Base-by-base conservation (phyloP, 2,329 filamentous ascomycete species). In the Verticillium alfalfae region DNA sequence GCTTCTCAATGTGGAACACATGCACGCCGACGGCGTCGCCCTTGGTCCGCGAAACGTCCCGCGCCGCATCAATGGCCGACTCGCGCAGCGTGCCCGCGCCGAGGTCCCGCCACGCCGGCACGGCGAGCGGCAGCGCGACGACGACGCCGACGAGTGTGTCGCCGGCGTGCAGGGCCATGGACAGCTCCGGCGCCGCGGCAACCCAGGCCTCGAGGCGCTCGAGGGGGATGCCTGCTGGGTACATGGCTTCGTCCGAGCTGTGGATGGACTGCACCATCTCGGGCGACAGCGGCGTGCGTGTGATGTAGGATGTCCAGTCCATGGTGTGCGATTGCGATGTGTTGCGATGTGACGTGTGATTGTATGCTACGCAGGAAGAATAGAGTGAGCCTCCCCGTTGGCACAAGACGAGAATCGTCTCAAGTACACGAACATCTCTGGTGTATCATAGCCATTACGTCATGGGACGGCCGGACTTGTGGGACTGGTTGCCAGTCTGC, bases 1-100 rank as follows among this genome's bases (percentile, higher is more conserved):
- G 70, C 15, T 68, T 66, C 63, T 76, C 73, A 61, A 76, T 66
- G 59, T 76, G 73, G 64, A 74, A 76, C 5, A 76, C 67, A 65
- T 76, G 73, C 57, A 76, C 58, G 5, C 73, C 73, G 8, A 74
- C 67, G 2, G 45, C 57, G 22, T 39, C 16, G 37, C 18, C 61
- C 37, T 34, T 57, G 13, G 52, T 63, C 6, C 60, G 37, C n/a
- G 67, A 64, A 56, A 73, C 70, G 56, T 55, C n/a, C 26, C 61
- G 0, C 69, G 60, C 16, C n/a, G 45, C 45, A 18, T 71, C 71
- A 38, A 72, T 61, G 16, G 69, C 68, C 12, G 63, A 57, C 64
- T 73, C 73, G 59, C 71, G 73, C 13, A 75, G 13, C 54, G 63
- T 63, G 1, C 73, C 73, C 0, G 39, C 41, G 1, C 75, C 64